These are phyloP conservation scores for Dactylellina drechsleri DNA, from an alignment of 2,329 filamentous ascomycete species.

Conservation along the genomic window DNA sequence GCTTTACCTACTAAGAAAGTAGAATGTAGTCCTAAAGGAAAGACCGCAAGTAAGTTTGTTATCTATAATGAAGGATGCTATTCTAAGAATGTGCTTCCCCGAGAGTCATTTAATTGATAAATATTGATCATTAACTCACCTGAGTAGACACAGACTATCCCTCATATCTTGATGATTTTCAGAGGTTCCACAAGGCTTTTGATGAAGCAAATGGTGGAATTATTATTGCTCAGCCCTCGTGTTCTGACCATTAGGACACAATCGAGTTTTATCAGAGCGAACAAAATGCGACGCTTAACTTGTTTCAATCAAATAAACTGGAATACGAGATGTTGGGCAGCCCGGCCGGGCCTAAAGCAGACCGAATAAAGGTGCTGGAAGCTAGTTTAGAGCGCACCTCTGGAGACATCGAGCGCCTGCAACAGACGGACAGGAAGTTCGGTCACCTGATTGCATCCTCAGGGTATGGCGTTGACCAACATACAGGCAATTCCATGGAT, in stretches of 20 bases:
- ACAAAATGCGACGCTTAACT: not conserved
- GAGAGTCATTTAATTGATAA: not conserved
- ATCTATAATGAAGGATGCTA: too few species aligned
- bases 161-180: conserved; percentile 15
- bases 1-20: not conserved
- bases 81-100: not conserved
- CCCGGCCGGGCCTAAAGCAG: not conserved
- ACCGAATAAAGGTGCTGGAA: not conserved
- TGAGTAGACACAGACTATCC: conserved; percentile 8
- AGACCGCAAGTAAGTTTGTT: not conserved
- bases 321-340: not conserved
- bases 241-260: not conserved
- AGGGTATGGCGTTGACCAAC: conserved; percentile 8
- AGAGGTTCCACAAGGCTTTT: not conserved
- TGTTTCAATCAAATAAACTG: not conserved
- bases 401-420: not conserved
- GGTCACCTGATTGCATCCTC: conserved; percentile 14
- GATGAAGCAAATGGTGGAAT: not conserved
- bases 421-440: conserved; percentile 2
- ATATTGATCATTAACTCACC: not conserved
- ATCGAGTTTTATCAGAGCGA: not conserved
- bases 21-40: not conserved
- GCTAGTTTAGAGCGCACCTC: not conserved
- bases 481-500: conserved; percentile 11
- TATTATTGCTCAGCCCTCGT: conserved; percentile 2